Evolutionary conservation across 148 eudicot genomes (phyloP).

Genomic region (Rhododendron kiyosumense): DNA sequence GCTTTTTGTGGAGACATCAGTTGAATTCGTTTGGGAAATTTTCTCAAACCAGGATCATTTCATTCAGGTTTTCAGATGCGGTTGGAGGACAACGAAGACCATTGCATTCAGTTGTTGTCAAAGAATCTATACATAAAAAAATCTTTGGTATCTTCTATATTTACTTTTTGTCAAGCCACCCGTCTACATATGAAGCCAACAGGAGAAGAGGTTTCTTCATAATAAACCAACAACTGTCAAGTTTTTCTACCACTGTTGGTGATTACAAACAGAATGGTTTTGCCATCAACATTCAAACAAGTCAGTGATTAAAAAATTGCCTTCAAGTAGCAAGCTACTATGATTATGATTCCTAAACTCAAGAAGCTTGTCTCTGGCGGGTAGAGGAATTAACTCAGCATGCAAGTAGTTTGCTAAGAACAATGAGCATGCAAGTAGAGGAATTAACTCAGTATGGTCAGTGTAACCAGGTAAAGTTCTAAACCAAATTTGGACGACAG

Average conservation of each 20-base stretch:
- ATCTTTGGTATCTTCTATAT: not conserved
- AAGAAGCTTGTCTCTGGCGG: not conserved
- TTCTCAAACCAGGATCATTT: not conserved
- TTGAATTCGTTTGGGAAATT: not conserved
- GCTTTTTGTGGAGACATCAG: not conserved
- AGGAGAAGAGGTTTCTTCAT: not conserved
- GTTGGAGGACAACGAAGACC: not conserved
- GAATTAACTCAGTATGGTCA: not conserved
- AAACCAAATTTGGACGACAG: not conserved
- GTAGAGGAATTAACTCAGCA: not conserved
- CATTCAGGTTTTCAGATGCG: not conserved
- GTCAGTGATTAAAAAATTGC: not conserved
- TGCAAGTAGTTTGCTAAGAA: not conserved
- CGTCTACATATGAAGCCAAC: not conserved
- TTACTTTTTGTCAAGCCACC: not conserved
- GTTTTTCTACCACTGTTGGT: not conserved
- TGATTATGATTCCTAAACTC: not conserved
- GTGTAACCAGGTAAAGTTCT: not conserved
- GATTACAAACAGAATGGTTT: not conserved
- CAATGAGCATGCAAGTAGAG: not conserved
- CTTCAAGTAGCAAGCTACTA: not conserved
- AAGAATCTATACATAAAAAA: not conserved
- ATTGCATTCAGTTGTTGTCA: not conserved
- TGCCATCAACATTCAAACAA: not conserved
- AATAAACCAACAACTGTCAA: not conserved